phyloP scores from a whole-genome alignment of 2,329 filamentous ascomycete genomes.

The Trichophaea hybrida region DNA sequence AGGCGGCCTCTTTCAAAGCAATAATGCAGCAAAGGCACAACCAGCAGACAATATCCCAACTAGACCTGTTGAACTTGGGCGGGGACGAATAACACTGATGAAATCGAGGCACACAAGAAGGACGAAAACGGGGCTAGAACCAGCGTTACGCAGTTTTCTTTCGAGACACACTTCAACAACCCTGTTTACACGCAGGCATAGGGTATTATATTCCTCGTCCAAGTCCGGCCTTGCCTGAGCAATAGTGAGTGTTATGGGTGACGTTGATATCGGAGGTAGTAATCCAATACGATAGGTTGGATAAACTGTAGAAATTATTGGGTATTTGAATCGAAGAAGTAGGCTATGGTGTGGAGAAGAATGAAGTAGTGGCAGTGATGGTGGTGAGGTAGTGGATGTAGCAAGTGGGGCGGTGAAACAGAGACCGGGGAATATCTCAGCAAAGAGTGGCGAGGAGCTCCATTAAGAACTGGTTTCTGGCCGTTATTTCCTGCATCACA shows the following conservation, averaged over 20 bases:
- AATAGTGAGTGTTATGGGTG: neutral
- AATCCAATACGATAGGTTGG: neutral
- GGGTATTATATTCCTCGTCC: neutral
- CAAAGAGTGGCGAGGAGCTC: neutral
- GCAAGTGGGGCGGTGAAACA: neutral
- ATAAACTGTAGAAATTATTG: neutral
- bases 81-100: neutral
- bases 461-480: constrained; percentile 1
- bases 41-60: no score
- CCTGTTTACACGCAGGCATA: neutral
- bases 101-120: neutral
- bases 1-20: no score
- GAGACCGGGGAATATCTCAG: neutral
- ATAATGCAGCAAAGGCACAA: no score
- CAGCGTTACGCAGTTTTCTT: neutral
- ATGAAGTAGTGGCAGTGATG: neutral
- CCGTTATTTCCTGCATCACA: neutral
- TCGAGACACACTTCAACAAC: neutral
- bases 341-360: neutral
- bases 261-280: neutral
- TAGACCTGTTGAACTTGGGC: neutral
- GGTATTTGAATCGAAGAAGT: neutral
- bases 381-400: neutral
- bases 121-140: constrained; percentile 3
- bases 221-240: neutral